phyloP scores from a whole-genome alignment of 176 grass and related monocot genomes.

The Oryza longistaminata region DNA sequence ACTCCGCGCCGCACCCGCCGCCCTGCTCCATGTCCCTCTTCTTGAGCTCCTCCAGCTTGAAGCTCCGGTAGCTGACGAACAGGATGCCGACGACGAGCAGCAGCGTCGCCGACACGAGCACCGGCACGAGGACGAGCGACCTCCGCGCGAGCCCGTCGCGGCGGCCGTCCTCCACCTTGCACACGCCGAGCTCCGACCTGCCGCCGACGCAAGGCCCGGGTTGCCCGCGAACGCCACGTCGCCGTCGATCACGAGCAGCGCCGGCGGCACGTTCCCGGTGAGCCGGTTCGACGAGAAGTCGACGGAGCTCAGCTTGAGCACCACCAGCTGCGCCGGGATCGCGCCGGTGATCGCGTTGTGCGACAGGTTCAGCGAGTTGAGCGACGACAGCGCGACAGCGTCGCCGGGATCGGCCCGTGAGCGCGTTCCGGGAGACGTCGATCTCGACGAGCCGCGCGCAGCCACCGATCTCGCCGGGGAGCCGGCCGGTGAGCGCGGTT shows the following conservation, averaged over 20 bases:
- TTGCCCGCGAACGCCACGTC: conserved; percentile 55
- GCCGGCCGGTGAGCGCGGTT: conserved; percentile 49
- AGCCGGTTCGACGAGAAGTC: conserved; percentile 80
- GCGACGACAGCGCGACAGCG: conserved; percentile 49
- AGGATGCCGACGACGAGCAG: conserved; percentile 59
- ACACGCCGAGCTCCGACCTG: conserved; percentile 44
- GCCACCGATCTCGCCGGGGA: conserved; percentile 52
- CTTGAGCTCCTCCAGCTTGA: conserved; percentile 60
- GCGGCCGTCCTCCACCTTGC: conserved; percentile 39
- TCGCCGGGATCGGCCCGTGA: conserved; percentile 58
- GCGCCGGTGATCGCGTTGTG: conserved; percentile 53
- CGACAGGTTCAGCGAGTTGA: conserved; percentile 77
- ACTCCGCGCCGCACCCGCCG: conserved; percentile 30
- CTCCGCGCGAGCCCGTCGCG: conserved; percentile 36
- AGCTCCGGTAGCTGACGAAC: conserved; percentile 68
- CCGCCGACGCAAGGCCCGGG: conserved; percentile 56
- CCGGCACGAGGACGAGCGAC: conserved; percentile 35
- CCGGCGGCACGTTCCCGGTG: conserved; percentile 59
- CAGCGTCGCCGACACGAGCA: conserved; percentile 45
- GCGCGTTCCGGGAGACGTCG: conserved; percentile 63
- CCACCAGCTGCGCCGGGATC: conserved; percentile 60
- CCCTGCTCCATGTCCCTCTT: conserved; percentile 50
- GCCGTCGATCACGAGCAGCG: conserved; percentile 56
- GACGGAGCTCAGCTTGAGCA: conserved; percentile 70
- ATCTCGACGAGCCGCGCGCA: conserved; percentile 63